Percentiles rank a stretch among this genome's conserved stretches.
phyloP scores from a whole-genome alignment of 257 asterid genomes.

The Primulina eburnea region DNA sequence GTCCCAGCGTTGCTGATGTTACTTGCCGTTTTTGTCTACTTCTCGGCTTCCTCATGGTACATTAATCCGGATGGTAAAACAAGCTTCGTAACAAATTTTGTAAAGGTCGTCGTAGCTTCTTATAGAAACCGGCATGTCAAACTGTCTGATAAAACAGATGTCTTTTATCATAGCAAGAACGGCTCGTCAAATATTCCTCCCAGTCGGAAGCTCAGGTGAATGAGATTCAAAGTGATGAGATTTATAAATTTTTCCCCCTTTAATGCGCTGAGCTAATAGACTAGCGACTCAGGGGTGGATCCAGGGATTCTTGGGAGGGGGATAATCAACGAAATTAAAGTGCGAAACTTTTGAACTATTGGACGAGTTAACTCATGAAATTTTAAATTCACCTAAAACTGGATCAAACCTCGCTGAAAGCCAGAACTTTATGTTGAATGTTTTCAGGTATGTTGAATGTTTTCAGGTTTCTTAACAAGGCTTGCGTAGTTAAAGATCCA shows the following conservation, averaged over 20 bases:
- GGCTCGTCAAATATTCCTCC: background rate
- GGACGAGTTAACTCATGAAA: too few species aligned
- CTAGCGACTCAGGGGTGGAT: too few species aligned
- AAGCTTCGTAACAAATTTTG: slow-evolving; percentile 40
- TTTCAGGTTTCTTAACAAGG: slow-evolving; percentile 66
- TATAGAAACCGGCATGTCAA: background rate
- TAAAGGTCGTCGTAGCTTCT: background rate
- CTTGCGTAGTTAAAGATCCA: slow-evolving; percentile 54
- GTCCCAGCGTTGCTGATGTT: slow-evolving; percentile 49
- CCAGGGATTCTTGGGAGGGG: too few species aligned
- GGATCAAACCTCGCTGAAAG: too few species aligned
- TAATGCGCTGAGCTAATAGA: too few species aligned
- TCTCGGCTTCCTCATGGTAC: slow-evolving; percentile 50
- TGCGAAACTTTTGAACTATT: too few species aligned
- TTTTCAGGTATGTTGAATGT: slow-evolving; percentile 36
- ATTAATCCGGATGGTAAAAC: slow-evolving; percentile 42
- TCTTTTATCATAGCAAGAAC: too few species aligned
- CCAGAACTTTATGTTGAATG: background rate
- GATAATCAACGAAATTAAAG: too few species aligned
- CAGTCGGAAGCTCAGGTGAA: background rate
- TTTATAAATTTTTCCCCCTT: background rate
- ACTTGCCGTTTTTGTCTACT: slow-evolving; percentile 38
- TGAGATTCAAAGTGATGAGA: background rate
- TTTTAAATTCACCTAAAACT: too few species aligned
- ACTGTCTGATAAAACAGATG: background rate